These are phyloP conservation scores for Trametes pubescens DNA, from an alignment of 1,284 basidiomycete species.

Conservation along the genomic window DNA sequence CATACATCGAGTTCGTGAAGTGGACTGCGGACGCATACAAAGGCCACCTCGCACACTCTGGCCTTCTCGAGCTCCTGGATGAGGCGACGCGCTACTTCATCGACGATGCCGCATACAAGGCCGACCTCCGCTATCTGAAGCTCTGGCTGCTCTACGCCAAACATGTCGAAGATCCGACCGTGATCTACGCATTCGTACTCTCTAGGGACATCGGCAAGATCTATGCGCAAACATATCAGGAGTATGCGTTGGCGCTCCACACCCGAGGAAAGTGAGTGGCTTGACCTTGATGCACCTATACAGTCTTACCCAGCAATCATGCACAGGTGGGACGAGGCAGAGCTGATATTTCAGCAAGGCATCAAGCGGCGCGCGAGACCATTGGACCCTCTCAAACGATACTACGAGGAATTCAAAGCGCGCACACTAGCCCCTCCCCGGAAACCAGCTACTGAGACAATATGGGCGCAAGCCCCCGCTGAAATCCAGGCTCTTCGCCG, in stretches of 20 bases:
- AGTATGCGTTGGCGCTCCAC: constrained; percentile 63
- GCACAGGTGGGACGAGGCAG: constrained; percentile 66
- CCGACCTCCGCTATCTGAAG: constrained; percentile 87
- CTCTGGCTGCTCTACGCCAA: constrained; percentile 92
- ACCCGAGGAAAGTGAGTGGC: constrained; percentile 37
- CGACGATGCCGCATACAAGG: constrained; percentile 81
- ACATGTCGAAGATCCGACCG: constrained; percentile 73
- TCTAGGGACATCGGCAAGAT: constrained; percentile 87
- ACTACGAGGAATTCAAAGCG: constrained; percentile 82
- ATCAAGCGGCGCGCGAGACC: constrained; percentile 86
- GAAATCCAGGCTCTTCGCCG: constrained; percentile 55
- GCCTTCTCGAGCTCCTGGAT: constrained; percentile 77
- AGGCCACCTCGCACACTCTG: constrained; percentile 56
- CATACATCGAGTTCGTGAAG: constrained; percentile 71
- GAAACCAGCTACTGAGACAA: constrained; percentile 31
- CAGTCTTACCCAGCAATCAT: neutral
- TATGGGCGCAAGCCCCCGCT: constrained; percentile 40
- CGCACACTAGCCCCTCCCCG: constrained; percentile 44
- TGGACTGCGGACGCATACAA: constrained; percentile 71
- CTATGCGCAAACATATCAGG: constrained; percentile 88
- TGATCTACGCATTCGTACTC: constrained; percentile 86
- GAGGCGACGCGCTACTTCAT: constrained; percentile 82
- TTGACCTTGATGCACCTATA: neutral
- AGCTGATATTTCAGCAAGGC: constrained; percentile 85
- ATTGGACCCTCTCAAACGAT: constrained; percentile 84